These are phyloP conservation scores for Candida arabinofermentans DNA, from an alignment of 805 yeast genomes.

Conservation along the genomic window DNA sequence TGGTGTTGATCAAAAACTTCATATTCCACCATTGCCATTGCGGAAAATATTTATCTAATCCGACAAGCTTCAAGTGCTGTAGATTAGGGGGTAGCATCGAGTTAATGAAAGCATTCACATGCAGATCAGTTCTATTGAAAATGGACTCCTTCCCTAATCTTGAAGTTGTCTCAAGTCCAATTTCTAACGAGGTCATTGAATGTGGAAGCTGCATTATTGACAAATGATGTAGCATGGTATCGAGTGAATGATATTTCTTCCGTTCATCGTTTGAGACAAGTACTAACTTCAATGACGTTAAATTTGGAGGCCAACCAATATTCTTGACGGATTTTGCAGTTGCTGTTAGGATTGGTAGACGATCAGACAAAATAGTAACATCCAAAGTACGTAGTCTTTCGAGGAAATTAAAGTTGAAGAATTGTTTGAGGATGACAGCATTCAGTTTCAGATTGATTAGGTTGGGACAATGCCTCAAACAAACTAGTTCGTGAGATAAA, in stretches of 20 bases:
- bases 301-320: conserved; percentile 9
- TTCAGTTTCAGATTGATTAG: conserved; percentile 1
- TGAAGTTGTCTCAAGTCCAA: conserved; percentile 6
- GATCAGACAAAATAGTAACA: conserved; percentile 7
- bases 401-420: conserved; percentile 3
- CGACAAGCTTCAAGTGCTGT: conserved; percentile 3
- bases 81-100: conserved; percentile 5
- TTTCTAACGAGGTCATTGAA: conserved; percentile 1
- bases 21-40: conserved; percentile 16
- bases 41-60: conserved; percentile 11
- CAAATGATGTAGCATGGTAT: conserved; percentile 4
- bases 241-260: conserved; percentile 4
- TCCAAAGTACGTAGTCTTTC: conserved; percentile 1
- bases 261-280: conserved; percentile 11
- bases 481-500: conserved; percentile 4
- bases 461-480: conserved; percentile 3
- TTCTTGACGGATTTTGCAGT: background rate
- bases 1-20: conserved; percentile 6
- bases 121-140: conserved; percentile 5
- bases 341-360: background rate
- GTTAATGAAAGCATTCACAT: conserved; percentile 5
- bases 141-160: conserved; percentile 10
- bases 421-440: conserved; percentile 1
- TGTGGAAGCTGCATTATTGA: conserved; percentile 5
- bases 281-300: background rate